Evolutionary conservation across 1,139 yeast genomes (phyloP), one percentile per base, ranked within the genome.

Genomic region (Magnusiomyces magnusii): DNA sequence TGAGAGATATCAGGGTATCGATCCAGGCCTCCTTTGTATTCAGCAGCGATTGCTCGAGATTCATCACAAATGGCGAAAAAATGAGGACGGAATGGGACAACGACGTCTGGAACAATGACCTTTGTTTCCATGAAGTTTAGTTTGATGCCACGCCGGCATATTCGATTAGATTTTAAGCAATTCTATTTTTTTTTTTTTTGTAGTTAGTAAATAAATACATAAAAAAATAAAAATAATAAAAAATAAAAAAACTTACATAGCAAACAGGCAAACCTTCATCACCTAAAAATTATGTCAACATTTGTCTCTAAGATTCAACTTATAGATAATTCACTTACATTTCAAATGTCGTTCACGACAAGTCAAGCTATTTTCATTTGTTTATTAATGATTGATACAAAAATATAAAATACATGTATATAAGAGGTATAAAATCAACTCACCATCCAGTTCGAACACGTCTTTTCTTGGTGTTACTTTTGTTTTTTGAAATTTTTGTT

Each of bases 291-390:
- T 9, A 17, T n/a, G 19, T 15, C 19, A 15, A n/a, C 57, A 17
- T 54, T 10, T 10, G 17, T n/a, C 9, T 15, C 17, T 10, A 5
- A 52, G 56, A 13, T 17, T 34, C 10, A 24, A 21, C 25, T 51
- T 3, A 47, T 47, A 19, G 7, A n/a, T 17, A 17, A 21, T 7
- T 34, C 53, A 51, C 54, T 54, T 53, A 56, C 63, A 61, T 51
- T 61, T 61, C 27, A 61, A 36, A 51, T 61, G 63, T 5, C 63
- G 58, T 53, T 60, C 63, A 5, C 63, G 61, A 39, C 61, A 58
- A 21, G 63, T 61, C 47, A 61, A 51, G 44, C 63, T 60, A 25
- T 28, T n/a, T 21, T 15, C n/a, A n/a, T n/a, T n/a, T n/a, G n/a
- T n/a, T n/a, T n/a, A n/a, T n/a, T n/a, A n/a, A n/a, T n/a, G n/a